phyloP scores from a whole-genome alignment of 176 grass and related monocot genomes.

The Zoysia japonica region DNA sequence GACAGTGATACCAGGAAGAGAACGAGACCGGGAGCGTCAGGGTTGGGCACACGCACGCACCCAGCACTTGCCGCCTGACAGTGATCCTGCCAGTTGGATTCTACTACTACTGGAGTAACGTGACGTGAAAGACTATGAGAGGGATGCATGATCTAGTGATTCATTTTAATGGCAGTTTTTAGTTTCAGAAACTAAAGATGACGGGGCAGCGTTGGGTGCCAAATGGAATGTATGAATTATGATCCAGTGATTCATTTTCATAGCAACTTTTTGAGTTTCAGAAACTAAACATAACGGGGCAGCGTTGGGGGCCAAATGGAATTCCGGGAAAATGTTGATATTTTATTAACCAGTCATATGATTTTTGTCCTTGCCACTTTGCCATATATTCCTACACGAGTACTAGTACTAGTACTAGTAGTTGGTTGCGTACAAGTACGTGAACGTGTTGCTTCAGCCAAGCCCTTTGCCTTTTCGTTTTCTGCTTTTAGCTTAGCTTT shows the following conservation, averaged over 20 bases:
- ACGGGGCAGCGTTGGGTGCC: neutral
- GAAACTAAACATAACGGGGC: too few species aligned
- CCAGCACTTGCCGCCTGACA: neutral
- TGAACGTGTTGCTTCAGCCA: slow-evolving; percentile 37
- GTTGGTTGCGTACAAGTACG: neutral
- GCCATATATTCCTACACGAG: neutral
- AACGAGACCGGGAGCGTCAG: neutral
- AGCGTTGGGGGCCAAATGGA: neutral
- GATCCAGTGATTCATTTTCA: too few species aligned
- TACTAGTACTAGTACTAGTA: neutral
- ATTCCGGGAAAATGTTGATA: neutral
- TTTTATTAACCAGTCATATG: neutral
- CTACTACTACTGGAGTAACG: too few species aligned
- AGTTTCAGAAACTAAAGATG: too few species aligned
- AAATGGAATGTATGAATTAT: neutral
- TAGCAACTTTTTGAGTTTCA: too few species aligned
- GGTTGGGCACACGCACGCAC: neutral
- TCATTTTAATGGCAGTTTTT: too few species aligned
- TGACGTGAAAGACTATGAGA: too few species aligned
- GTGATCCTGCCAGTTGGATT: neutral
- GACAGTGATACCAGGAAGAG: neutral
- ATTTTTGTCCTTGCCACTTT: neutral
- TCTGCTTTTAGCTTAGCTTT: slow-evolving; percentile 16
- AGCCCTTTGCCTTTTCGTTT: neutral
- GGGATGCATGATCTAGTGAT: too few species aligned